Evolutionary conservation across 208 protist genomes (phyloP), one percentile per base, ranked within the genome.

Genomic region (Wallacemonas collosoma): DNA sequence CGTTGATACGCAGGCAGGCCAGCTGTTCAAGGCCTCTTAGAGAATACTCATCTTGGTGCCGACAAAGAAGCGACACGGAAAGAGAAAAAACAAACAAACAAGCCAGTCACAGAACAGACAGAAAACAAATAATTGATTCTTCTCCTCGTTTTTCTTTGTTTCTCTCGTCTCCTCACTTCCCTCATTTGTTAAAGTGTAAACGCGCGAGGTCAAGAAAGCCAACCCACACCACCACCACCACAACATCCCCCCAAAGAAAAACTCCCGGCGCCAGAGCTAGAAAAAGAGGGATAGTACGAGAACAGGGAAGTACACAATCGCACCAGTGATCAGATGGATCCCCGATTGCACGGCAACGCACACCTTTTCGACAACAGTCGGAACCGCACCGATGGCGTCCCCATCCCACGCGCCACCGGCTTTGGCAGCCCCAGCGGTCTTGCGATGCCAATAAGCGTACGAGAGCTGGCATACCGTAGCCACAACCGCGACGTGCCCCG

Each of bases 391-490:
- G 60, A 48, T 48, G 60, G n/a, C n/a, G 50, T 41, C 3, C 60
- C 60, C 56, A 62, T 65, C 43, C n/a, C 43, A 15, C 60, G 41
- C 6, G 8, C 60, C 15, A 17, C 7, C 5, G 38, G 7, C 60
- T 36, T 36, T 36, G 40, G 40, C 60, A 1, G 60, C 40, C 7
- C 3, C 60, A 65, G 60, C 43, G 76, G 81, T 38, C 77, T 88
- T 9, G 60, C 79, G 11, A 77, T 77, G 3, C 83, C 83, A 3
- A 88, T 88, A 66, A 88, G 83, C 65, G 83, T 88, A 57, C 77
- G 77, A 2, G 80, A 85, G 8, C 58, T 85, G 71, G 5, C 77
- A 74, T 74, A 51, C 44, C 41, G 58, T 48, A 67, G 58, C 36
- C 44, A 54, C 57, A 48, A 35, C 12, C 64, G 41, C 17, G 44